These are phyloP conservation scores for Cardamine chenopodiifolia DNA, from an alignment of 345 rosid genomes.

Conservation along the genomic window DNA sequence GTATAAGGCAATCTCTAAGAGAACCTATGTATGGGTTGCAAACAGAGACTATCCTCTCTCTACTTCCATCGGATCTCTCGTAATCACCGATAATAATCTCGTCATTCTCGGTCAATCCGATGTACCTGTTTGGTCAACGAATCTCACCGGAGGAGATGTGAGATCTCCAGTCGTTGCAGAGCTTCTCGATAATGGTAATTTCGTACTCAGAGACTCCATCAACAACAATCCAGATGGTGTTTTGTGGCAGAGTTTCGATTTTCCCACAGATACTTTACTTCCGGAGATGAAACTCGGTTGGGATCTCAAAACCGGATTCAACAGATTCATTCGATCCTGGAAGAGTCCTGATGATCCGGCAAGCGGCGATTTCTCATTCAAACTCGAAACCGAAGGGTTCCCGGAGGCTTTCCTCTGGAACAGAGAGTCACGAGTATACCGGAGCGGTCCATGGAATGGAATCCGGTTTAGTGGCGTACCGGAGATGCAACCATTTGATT, in stretches of 20 bases:
- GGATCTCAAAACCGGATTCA: slow-evolving; percentile 55
- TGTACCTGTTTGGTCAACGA: slow-evolving; percentile 59
- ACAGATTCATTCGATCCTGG: slow-evolving; percentile 65
- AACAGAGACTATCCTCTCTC: slow-evolving; percentile 73
- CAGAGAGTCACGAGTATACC: slow-evolving; percentile 25
- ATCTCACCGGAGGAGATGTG: slow-evolving; percentile 34
- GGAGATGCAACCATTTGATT: slow-evolving; percentile 63
- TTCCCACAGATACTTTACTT: slow-evolving; percentile 75
- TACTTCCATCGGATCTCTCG: slow-evolving; percentile 52
- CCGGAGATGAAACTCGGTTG: slow-evolving; percentile 84
- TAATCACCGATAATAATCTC: slow-evolving; percentile 47
- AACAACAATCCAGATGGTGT: background rate
- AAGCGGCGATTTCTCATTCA: slow-evolving; percentile 57
- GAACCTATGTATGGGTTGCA: slow-evolving; percentile 87
- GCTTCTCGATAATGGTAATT: slow-evolving; percentile 71
- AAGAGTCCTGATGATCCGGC: slow-evolving; percentile 57
- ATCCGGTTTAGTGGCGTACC: slow-evolving; percentile 71
- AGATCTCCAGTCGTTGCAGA: slow-evolving; percentile 53
- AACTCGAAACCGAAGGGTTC: slow-evolving; percentile 57
- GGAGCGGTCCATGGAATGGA: slow-evolving; percentile 87
- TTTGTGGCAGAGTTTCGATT: slow-evolving; percentile 87
- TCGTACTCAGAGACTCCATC: slow-evolving; percentile 57
- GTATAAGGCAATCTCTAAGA: slow-evolving; percentile 60
- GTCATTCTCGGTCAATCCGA: slow-evolving; percentile 43
- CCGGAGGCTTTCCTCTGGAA: slow-evolving; percentile 63